phyloP scores from a whole-genome alignment of 176 grass and related monocot species.

The Musa troglodytarum region DNA sequence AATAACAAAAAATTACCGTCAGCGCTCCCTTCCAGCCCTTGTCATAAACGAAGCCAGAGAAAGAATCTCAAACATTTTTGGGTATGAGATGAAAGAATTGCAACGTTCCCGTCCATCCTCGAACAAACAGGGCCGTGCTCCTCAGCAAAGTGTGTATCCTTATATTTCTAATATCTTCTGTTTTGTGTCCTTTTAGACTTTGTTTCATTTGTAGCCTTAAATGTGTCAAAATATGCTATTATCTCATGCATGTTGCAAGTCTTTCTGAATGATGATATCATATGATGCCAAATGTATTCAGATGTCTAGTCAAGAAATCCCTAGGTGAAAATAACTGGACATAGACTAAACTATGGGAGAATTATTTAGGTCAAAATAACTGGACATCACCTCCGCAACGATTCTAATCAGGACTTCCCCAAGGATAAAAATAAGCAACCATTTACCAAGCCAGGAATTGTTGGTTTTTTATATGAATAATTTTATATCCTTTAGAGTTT shows the following conservation, averaged over 20 bases:
- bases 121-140: slow-evolving; percentile 33
- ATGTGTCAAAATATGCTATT: not conserved
- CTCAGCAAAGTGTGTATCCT: slow-evolving; percentile 35
- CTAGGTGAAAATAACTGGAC: too few species aligned
- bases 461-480: not conserved
- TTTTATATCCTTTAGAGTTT: not conserved
- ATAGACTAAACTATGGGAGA: too few species aligned
- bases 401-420: not conserved
- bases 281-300: too few species aligned
- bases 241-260: too few species aligned
- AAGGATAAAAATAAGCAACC: not conserved
- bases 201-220: not conserved
- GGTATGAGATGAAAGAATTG: slow-evolving; percentile 83
- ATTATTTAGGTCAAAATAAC: not conserved
- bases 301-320: too few species aligned
- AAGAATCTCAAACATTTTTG: slow-evolving; percentile 58
- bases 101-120: slow-evolving; percentile 51
- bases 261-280: too few species aligned
- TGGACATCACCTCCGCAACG: not conserved
- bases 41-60: slow-evolving; percentile 75
- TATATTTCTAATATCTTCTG: not conserved
- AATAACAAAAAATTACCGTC: slow-evolving; percentile 82
- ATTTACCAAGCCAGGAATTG: not conserved
- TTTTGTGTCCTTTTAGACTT: not conserved
- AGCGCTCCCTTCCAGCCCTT: slow-evolving; percentile 50